A percentile compares a stretch with the other conserved stretches of the same genome.
These are phyloP conservation scores for Ampelomyces quisqualis DNA, from an alignment of 2,329 filamentous ascomycete species.

Conservation along the genomic window DNA sequence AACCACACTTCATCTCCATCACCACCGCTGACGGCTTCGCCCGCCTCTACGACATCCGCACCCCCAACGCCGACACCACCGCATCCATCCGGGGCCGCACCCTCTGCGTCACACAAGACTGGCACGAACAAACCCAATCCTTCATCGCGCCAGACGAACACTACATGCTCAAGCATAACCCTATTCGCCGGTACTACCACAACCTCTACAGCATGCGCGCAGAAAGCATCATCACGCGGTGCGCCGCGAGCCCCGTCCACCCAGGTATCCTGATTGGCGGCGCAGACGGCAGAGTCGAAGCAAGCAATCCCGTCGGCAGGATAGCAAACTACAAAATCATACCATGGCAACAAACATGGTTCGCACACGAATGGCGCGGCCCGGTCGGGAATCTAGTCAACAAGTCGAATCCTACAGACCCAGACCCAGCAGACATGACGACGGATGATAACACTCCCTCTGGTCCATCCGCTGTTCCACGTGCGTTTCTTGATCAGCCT, in stretches of 20 bases:
- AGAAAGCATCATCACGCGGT: slow-evolving; percentile 43
- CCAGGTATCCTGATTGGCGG: slow-evolving; percentile 56
- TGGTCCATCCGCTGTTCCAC: neutral
- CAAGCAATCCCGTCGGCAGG: slow-evolving; percentile 55
- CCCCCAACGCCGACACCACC: slow-evolving; percentile 48
- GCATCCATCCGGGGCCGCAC: slow-evolving; percentile 53
- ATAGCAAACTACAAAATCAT: slow-evolving; percentile 53
- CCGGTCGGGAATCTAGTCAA: slow-evolving; percentile 15
- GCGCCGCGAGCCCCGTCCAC: slow-evolving; percentile 56
- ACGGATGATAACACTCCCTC: no score
- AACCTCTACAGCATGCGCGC: slow-evolving; percentile 44
- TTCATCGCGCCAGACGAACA: slow-evolving; percentile 59
- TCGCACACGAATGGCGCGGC: slow-evolving; percentile 57
- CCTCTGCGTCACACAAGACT: slow-evolving; percentile 52
- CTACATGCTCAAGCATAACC: slow-evolving; percentile 51
- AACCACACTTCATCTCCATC: slow-evolving; percentile 55
- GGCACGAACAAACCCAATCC: slow-evolving; percentile 57
- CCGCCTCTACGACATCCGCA: slow-evolving; percentile 56
- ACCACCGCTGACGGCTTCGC: slow-evolving; percentile 58
- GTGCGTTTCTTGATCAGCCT: slow-evolving; percentile 19
- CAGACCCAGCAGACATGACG: neutral
- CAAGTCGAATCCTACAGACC: slow-evolving; percentile 1
- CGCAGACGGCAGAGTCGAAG: slow-evolving; percentile 53
- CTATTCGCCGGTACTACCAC: slow-evolving; percentile 56
- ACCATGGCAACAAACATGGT: slow-evolving; percentile 59